Conservation (phyloP, 305 asterid species). For the Rubia peregrina region DNA sequence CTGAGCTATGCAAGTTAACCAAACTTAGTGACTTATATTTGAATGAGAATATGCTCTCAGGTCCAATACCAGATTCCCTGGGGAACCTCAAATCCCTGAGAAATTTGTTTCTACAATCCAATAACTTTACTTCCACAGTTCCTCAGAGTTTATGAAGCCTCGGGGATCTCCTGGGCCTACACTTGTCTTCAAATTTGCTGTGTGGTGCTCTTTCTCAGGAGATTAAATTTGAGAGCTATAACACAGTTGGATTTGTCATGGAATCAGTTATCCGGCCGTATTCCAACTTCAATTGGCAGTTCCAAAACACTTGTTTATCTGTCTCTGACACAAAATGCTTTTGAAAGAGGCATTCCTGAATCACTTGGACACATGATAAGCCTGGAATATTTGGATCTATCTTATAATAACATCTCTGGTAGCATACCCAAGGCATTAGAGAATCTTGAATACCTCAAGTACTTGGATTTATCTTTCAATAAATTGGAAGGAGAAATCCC, state of each 20-base stretch:
- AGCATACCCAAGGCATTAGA: conserved; percentile 23
- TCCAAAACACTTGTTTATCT: conserved; percentile 17
- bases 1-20: conserved; percentile 15
- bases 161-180: neutral
- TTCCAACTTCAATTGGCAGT: conserved; percentile 30
- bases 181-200: neutral
- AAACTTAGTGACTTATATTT: conserved; percentile 21
- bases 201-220: conserved; percentile 24
- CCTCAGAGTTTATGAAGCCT: conserved; percentile 1
- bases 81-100: neutral
- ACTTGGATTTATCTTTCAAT: conserved; percentile 32
- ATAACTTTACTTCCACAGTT: neutral
- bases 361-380: conserved; percentile 17
- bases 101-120: neutral
- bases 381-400: conserved; percentile 29
- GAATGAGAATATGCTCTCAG: conserved; percentile 11
- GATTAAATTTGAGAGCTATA: conserved; percentile 26
- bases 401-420: conserved; percentile 29
- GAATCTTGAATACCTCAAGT: conserved; percentile 18
- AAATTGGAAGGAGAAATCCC: conserved; percentile 34
- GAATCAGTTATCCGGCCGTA: conserved; percentile 25
- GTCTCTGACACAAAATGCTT: conserved; percentile 26
- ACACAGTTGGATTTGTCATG: conserved; percentile 18
- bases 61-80: neutral
- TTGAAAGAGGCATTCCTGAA: conserved; percentile 33